A percentile compares a stretch with the other conserved stretches of the same genome.
These are phyloP conservation scores for Anisodus tanguticus DNA, from an alignment of 257 asterid genomes.

Conservation along the genomic window DNA sequence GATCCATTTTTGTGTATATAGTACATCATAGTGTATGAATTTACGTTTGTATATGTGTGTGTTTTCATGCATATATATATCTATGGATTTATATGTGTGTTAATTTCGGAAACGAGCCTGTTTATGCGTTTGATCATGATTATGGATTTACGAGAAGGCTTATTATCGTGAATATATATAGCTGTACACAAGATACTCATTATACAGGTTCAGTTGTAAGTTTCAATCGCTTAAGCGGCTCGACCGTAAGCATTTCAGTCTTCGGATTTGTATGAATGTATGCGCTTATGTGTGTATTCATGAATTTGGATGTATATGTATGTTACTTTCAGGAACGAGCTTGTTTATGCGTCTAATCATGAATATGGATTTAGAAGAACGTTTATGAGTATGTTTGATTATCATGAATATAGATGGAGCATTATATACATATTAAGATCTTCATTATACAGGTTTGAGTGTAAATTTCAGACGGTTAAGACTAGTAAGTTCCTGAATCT, in stretches of 20 bases:
- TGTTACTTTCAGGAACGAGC: neutral
- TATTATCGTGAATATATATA: neutral
- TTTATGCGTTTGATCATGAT: no score
- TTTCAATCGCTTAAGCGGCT: neutral
- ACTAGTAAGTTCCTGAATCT: no score
- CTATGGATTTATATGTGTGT: no score
- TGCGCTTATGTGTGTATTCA: neutral
- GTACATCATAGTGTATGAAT: no score
- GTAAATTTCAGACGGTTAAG: no score
- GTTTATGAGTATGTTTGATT: neutral
- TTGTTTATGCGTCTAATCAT: neutral
- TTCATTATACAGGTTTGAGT: no score
- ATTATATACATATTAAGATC: neutral
- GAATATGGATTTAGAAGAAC: neutral
- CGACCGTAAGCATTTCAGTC: neutral
- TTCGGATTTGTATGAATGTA: neutral
- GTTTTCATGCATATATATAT: no score
- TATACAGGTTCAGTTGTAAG: neutral
- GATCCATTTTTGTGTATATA: no score
- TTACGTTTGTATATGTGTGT: no score
- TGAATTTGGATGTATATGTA: neutral
- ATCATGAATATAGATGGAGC: neutral
- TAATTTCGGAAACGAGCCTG: no score
- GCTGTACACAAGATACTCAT: neutral
- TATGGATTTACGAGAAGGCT: no score